Evolutionary conservation across 1,284 basidiomycete species (phyloP).

Genomic region (Moesziomyces antarcticus): DNA sequence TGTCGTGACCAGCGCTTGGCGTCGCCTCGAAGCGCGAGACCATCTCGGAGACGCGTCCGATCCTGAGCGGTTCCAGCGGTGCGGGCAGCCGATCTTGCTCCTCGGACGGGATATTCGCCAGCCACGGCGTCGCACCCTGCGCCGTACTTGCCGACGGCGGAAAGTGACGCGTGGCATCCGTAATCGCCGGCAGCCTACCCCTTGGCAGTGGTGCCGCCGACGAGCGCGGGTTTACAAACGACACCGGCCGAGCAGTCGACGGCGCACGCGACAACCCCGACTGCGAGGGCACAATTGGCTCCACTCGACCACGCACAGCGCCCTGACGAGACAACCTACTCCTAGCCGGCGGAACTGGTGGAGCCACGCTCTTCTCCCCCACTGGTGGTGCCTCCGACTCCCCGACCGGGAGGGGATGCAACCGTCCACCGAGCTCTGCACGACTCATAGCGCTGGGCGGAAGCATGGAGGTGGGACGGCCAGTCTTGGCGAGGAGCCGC

Average conservation of each 20-base stretch:
- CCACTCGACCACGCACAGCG: slow-evolving; percentile 12
- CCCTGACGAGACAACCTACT: slow-evolving; percentile 33
- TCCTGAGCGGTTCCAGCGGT: slow-evolving; percentile 32
- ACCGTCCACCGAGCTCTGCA: slow-evolving; percentile 20
- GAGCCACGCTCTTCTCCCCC: neutral
- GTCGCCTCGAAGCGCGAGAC: slow-evolving; percentile 38
- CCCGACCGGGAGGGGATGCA: slow-evolving; percentile 5
- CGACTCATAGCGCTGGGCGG: slow-evolving; percentile 16
- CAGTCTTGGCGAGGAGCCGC: slow-evolving; percentile 37
- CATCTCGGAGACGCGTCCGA: slow-evolving; percentile 37
- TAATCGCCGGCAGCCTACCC: slow-evolving; percentile 54
- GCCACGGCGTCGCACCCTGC: slow-evolving; percentile 35
- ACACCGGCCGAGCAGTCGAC: slow-evolving; percentile 31
- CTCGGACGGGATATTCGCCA: slow-evolving; percentile 43
- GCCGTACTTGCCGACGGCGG: slow-evolving; percentile 42
- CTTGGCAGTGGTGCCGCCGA: slow-evolving; percentile 52
- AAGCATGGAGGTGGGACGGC: slow-evolving; percentile 27
- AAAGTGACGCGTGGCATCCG: slow-evolving; percentile 60
- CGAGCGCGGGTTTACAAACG: slow-evolving; percentile 52
- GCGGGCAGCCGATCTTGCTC: slow-evolving; percentile 34
- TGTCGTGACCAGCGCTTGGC: neutral
- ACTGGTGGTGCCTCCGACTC: neutral
- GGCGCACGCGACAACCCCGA: slow-evolving; percentile 18
- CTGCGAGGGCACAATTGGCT: slow-evolving; percentile 2
- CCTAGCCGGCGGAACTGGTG: neutral